phyloP scores from a whole-genome alignment of 768 basidiomycete genomes.

The Tulasnella sp. region DNA sequence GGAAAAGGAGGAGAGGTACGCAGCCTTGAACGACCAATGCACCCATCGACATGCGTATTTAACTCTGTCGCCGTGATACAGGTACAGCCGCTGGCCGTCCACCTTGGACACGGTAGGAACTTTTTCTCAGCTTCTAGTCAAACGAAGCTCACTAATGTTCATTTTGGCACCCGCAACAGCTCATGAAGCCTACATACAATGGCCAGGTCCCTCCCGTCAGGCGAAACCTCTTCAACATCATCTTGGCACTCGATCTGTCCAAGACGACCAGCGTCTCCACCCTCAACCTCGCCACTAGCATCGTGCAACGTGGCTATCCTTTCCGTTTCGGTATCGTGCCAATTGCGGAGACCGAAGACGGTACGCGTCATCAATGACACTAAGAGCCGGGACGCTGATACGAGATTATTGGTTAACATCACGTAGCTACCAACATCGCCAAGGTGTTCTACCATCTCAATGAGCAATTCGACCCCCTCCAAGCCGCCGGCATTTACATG shows the following conservation, averaged over 20 bases:
- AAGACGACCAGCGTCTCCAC: constrained; percentile 62
- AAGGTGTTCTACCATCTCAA: constrained; percentile 69
- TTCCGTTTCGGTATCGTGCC: constrained; percentile 89
- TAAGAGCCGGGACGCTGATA: neutral
- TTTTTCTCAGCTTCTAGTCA: neutral
- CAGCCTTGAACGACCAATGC: too few relatives aligned
- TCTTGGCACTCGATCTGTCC: constrained; percentile 82
- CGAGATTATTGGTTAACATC: neutral
- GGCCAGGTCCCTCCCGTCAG: constrained; percentile 76
- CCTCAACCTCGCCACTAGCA: constrained; percentile 52
- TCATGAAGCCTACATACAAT: constrained; percentile 77
- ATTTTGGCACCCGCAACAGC: constrained; percentile 47
- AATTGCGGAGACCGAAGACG: constrained; percentile 56
- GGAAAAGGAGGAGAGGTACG: constrained; percentile 74
- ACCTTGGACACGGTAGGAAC: constrained; percentile 55
- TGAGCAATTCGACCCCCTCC: constrained; percentile 62
- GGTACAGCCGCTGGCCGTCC: constrained; percentile 58
- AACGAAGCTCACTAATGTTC: neutral
- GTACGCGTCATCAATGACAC: constrained; percentile 39
- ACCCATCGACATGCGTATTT: neutral
- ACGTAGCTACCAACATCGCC: constrained; percentile 60
- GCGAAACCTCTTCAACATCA: constrained; percentile 80
- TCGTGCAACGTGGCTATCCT: constrained; percentile 69
- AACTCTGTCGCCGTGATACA: constrained; percentile 37
- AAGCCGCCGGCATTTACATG: constrained; percentile 64